Conservation (phyloP, 257 asterid genomes). For the Solanum raphanifolium region DNA sequence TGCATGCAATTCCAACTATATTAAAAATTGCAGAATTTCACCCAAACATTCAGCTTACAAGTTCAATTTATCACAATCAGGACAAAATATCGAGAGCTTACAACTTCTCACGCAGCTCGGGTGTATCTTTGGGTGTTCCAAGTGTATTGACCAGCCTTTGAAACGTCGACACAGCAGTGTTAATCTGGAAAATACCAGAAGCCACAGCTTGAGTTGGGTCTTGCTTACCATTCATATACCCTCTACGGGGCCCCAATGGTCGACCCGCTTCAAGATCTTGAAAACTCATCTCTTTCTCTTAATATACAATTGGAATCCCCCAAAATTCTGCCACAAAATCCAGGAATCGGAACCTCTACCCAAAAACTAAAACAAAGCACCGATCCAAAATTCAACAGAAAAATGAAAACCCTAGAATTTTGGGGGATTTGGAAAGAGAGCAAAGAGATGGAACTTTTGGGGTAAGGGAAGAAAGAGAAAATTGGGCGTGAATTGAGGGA, state of each 20-base stretch:
- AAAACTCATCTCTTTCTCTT: constrained; percentile 53
- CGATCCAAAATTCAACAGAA: background rate
- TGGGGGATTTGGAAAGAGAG: background rate
- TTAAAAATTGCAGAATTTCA: background rate
- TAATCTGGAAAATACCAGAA: constrained; percentile 86
- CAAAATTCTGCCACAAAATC: constrained; percentile 2
- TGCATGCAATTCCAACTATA: background rate
- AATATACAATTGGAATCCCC: background rate
- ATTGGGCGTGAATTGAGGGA: constrained; percentile 9
- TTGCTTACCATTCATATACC: constrained; percentile 55
- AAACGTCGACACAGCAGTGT: constrained; percentile 79
- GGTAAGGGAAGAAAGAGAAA: constrained; percentile 5
- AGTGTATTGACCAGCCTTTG: constrained; percentile 90
- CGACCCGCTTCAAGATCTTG: constrained; percentile 96
- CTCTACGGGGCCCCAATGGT: constrained; percentile 40
- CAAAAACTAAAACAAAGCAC: background rate
- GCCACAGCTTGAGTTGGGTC: constrained; percentile 90
- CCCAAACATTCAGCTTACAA: background rate
- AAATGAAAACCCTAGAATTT: constrained; percentile 16
- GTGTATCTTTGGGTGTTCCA: constrained; percentile 93
- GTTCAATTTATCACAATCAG: background rate
- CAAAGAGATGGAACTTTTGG: background rate
- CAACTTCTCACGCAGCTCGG: constrained; percentile 95
- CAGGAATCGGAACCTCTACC: constrained; percentile 7
- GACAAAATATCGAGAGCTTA: constrained; percentile 13